Evolutionary conservation across 805 yeast species (phyloP).

Genomic region (Myxozyma melibiosi): DNA sequence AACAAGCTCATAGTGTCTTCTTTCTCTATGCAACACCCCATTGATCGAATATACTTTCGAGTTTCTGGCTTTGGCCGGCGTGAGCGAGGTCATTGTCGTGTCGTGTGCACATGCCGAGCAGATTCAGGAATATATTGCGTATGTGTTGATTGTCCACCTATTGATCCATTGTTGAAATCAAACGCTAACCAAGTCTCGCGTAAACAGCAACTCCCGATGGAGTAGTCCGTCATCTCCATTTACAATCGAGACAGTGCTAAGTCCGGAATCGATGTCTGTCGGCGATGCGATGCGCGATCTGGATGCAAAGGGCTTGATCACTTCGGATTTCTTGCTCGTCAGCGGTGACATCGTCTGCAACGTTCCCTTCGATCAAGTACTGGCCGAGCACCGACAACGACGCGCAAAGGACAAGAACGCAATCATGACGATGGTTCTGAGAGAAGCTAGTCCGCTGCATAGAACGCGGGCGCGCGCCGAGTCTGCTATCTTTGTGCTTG

Average conservation of each 20-base stretch:
- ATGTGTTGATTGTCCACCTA: slow-evolving; percentile 1
- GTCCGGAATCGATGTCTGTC: slow-evolving; percentile 85
- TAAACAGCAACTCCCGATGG: slow-evolving; percentile 45
- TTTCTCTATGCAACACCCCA: slow-evolving; percentile 92
- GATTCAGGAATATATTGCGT: slow-evolving; percentile 76
- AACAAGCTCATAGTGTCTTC: slow-evolving; percentile 54
- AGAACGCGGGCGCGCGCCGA: slow-evolving; percentile 71
- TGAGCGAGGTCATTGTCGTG: slow-evolving; percentile 84
- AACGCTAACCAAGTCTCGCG: no score
- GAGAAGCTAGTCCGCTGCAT: slow-evolving; percentile 82
- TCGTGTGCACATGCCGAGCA: slow-evolving; percentile 91
- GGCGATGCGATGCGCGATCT: slow-evolving; percentile 98
- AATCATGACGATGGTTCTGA: slow-evolving; percentile 89
- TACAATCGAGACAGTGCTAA: slow-evolving; percentile 72
- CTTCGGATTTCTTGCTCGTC: slow-evolving; percentile 85
- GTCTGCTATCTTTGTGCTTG: slow-evolving; percentile 83
- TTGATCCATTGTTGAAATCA: no score
- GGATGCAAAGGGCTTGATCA: slow-evolving; percentile 85
- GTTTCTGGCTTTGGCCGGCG: slow-evolving; percentile 87
- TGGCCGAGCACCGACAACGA: slow-evolving; percentile 72
- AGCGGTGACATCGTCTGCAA: slow-evolving; percentile 97
- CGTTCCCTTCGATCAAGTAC: slow-evolving; percentile 71
- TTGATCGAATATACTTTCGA: slow-evolving; percentile 92
- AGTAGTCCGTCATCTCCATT: slow-evolving; percentile 67
- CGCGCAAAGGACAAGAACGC: slow-evolving; percentile 80